Base-by-base conservation (phyloP, 2,329 filamentous ascomycete genomes). In the Cladosporium sp. region DNA sequence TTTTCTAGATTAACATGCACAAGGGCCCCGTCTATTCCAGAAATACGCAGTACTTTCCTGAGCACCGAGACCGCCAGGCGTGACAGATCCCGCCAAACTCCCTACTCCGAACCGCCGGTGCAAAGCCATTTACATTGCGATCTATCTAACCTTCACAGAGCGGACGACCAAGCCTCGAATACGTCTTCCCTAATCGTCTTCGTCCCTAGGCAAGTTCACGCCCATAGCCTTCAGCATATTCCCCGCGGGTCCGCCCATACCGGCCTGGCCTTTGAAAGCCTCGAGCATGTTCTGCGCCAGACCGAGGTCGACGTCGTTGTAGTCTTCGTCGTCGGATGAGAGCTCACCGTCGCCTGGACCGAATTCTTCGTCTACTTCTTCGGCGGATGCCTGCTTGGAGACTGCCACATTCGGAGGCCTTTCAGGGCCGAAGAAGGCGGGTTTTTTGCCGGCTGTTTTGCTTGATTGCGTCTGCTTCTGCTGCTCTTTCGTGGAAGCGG, bases 171-270 rank as follows among this genome's bases (percentile, higher is more conserved):
- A 17, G 12, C 8, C 32, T 11, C 2, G 8, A 34, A 8, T 3
- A 7, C 34, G 51, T 18, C 64, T 71, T 30, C 39, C 13, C 7
- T 38, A 32, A 4, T 82, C 78, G 20, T 80, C 83, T 54, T 92
- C 89, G 61, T 95, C 89, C 53, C 87, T 78, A 0, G 92, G 92
- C 53, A 96, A 74, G 36, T 81, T 78, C 57, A 96, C 75, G 0
- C 90, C 90, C 85, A 97, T 86, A 71, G 95, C 80, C 6, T 84
- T 85, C 62, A 99, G 78, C 54, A 99, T 73, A 65, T 96, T 97
- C 1, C 91, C 84, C 2, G 88, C 87, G 1, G 93, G 93, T 0
- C 93, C 93, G 27, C 89, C 78, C 74, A 86, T 81, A 11, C 93
- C 93, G 15, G 77, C 89, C 67, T 97, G 92, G 13, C 88, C 85